Evolutionary conservation across 805 yeast species (phyloP).

Genomic region (Huiozyma sinensis): DNA sequence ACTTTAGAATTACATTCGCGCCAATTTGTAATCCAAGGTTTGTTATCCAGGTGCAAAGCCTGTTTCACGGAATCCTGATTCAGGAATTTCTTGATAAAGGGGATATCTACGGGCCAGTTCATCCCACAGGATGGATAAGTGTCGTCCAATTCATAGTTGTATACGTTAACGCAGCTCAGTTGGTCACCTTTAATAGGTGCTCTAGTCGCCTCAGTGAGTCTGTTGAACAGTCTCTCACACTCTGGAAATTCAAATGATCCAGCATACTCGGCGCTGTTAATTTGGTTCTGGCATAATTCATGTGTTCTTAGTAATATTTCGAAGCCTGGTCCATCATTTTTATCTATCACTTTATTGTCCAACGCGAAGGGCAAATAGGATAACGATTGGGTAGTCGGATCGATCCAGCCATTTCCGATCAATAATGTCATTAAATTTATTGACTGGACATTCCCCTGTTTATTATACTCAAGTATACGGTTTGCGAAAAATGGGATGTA

Average conservation of each 20-base stretch:
- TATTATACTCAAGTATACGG: conserved; percentile 42
- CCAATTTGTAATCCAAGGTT: conserved; percentile 42
- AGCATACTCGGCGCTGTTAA: conserved; percentile 22
- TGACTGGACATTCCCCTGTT: neutral
- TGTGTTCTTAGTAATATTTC: conserved; percentile 37
- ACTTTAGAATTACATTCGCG: conserved; percentile 65
- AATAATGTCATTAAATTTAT: conserved; percentile 50
- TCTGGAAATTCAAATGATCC: conserved; percentile 23
- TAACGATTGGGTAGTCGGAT: conserved; percentile 75
- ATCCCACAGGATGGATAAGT: conserved; percentile 78
- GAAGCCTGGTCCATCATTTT: conserved; percentile 31
- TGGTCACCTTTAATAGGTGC: conserved; percentile 20
- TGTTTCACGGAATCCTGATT: conserved; percentile 36
- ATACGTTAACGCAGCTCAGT: conserved; percentile 63
- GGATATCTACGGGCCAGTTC: conserved; percentile 78
- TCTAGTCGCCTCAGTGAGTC: conserved; percentile 21
- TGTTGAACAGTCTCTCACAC: conserved; percentile 36
- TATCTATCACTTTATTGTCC: conserved; percentile 44
- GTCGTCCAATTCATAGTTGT: conserved; percentile 64
- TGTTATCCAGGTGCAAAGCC: conserved; percentile 38
- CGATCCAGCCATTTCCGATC: conserved; percentile 93
- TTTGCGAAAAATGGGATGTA: conserved; percentile 82
- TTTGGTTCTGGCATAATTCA: conserved; percentile 48
- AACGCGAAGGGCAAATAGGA: conserved; percentile 66
- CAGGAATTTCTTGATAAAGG: conserved; percentile 43